Evolutionary conservation across 768 basidiomycete genomes (phyloP).

Genomic region (Mycena amicta): DNA sequence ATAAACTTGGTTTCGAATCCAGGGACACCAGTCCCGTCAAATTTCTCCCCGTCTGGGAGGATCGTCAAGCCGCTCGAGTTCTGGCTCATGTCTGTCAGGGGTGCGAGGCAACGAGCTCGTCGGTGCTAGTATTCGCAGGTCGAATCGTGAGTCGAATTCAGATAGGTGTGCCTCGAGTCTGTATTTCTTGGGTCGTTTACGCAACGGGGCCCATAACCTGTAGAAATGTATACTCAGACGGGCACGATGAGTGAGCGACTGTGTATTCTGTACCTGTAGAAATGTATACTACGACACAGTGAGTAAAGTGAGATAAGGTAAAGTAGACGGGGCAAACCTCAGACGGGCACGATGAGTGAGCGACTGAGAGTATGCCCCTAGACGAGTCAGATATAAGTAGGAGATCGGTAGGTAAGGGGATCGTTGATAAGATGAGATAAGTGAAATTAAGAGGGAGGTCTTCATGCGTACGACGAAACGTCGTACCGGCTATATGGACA

Average conservation of each 20-base stretch:
- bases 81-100: neutral
- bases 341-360: neutral
- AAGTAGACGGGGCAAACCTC: neutral
- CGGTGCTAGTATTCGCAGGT: neutral
- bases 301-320: neutral
- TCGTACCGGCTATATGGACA: no score
- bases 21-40: neutral
- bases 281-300: neutral
- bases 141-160: neutral
- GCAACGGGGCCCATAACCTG: constrained; percentile 1
- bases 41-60: constrained; percentile 1
- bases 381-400: neutral
- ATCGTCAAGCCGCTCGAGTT: neutral
- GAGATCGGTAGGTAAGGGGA: neutral
- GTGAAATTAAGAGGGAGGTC: no score
- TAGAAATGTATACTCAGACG: neutral
- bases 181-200: neutral
- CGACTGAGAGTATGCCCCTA: neutral
- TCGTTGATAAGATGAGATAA: no score
- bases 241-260: neutral
- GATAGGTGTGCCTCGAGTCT: neutral
- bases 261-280: neutral
- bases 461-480: no score
- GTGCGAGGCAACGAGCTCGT: neutral
- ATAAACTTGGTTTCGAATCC: constrained; percentile 1